Conservation (phyloP, 345 rosid species). For the Linum trigynum region DNA sequence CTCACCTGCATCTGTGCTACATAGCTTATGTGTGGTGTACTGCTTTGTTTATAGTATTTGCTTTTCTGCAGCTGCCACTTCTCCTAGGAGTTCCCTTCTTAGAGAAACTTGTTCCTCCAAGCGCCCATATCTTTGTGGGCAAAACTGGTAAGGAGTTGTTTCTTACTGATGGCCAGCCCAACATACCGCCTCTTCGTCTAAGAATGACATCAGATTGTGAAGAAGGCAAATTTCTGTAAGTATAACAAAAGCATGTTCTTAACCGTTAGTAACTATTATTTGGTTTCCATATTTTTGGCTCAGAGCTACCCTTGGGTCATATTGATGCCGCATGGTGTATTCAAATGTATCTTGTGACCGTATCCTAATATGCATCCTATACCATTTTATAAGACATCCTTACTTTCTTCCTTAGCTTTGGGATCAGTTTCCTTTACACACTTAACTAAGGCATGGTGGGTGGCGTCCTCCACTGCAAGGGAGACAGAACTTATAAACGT, state of each 20-base stretch:
- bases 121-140: constrained; percentile 69
- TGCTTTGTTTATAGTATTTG: too few relatives aligned
- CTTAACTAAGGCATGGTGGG: constrained; percentile 80
- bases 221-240: constrained; percentile 71
- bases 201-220: constrained; percentile 83
- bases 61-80: constrained; percentile 64
- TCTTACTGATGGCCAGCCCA: constrained; percentile 73
- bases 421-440: constrained; percentile 33
- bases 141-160: constrained; percentile 83
- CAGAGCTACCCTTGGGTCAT: constrained; percentile 79
- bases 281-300: constrained; percentile 1
- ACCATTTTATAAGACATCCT: not conserved
- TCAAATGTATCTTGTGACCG: constrained; percentile 97
- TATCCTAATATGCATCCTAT: constrained; percentile 38
- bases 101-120: constrained; percentile 78
- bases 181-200: constrained; percentile 79
- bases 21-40: too few relatives aligned
- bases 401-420: constrained; percentile 7
- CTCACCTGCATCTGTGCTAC: too few relatives aligned
- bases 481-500: constrained; percentile 87
- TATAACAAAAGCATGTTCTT: not conserved
- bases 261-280: not conserved
- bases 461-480: constrained; percentile 99
- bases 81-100: constrained; percentile 75
- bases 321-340: constrained; percentile 58